Evolutionary conservation across 2,329 filamentous ascomycete species (phyloP), one percentile per base, ranked within the genome.

Genomic region (Colletotrichum melonis): DNA sequence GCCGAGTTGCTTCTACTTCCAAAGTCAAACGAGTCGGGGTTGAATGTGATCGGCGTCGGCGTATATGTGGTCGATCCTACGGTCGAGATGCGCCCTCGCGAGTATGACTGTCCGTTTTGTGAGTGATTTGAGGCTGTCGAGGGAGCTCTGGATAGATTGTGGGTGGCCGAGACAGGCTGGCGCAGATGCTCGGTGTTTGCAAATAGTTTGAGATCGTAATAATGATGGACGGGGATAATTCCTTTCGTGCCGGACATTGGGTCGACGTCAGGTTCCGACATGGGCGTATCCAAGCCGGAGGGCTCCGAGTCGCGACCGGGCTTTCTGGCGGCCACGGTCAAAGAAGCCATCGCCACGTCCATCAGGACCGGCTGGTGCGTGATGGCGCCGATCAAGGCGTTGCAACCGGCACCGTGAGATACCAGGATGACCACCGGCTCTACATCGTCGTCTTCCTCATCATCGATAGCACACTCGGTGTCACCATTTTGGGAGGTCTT

Each of bases 341-440:
- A 87, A 4, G 95, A 98, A 0, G 96, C 94, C 84, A 97, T 94
- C 32, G 92, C 93, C 19, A 98, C 93, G 79, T 98, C 95, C 78
- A 97, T 91, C 16, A 99, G 88, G 0, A 97, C 95, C 0, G 97
- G 96, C 78, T 98, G 94, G 73, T 96, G 94, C 0, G 95, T 97
- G 76, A 99, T 90, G 30, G 95, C 95, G 14, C 96, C 95, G 75
- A 99, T 95, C 57, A 99, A 84, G 2, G 97, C 97, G 84, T 99
- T 99, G 83, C 96, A 98, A 52, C 97, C 97, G 16, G 97, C 97
- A 28, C 96, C 96, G 80, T 99, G 97, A 0, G 97, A 98, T 26
- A 99, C 93, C 8, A 99, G 84, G 54, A 99, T 88, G 19, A 99
- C 86, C 1, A 98, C 92, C 1, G 95, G 89, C 77, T 97, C 94